These are phyloP conservation scores for Phytophthora hybrid DNA, from an alignment of 352 stramenopile species.

Conservation along the genomic window DNA sequence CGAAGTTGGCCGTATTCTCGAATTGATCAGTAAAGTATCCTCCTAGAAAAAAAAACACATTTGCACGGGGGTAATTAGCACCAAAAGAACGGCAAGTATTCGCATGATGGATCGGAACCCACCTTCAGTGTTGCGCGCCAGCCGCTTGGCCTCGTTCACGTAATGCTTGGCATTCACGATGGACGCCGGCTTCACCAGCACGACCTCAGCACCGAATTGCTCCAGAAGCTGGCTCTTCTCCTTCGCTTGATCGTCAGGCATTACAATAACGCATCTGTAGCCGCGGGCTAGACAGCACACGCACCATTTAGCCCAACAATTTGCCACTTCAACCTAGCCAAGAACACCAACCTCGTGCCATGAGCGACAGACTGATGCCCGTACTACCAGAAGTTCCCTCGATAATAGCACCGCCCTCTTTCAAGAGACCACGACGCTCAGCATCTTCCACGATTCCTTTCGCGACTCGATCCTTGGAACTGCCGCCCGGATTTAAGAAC, in stretches of 20 bases:
- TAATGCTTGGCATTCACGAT: slow-evolving; percentile 99
- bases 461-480: slow-evolving; percentile 97
- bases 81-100: background rate
- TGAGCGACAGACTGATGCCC: slow-evolving; percentile 96
- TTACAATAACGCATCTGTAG: slow-evolving; percentile 96
- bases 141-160: slow-evolving; percentile 94
- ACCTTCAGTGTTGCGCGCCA: slow-evolving; percentile 86
- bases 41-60: slow-evolving; percentile 43
- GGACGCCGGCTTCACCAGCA: slow-evolving; percentile 91
- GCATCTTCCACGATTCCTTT: slow-evolving; percentile 95
- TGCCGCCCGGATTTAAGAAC: slow-evolving; percentile 97
- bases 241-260: slow-evolving; percentile 97
- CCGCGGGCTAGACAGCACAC: slow-evolving; percentile 70
- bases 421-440: slow-evolving; percentile 90
- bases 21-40: slow-evolving; percentile 99
- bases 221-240: slow-evolving; percentile 90
- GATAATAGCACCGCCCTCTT: slow-evolving; percentile 93
- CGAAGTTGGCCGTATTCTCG: slow-evolving; percentile 97
- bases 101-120: background rate
- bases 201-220: slow-evolving; percentile 88
- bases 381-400: slow-evolving; percentile 98
- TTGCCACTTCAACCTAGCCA: slow-evolving; percentile 2
- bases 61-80: background rate
- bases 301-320: background rate
- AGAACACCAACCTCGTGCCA: slow-evolving; percentile 78